Base-by-base conservation (phyloP, 2,329 filamentous ascomycete genomes). In the Dactylellina haptotyla region DNA sequence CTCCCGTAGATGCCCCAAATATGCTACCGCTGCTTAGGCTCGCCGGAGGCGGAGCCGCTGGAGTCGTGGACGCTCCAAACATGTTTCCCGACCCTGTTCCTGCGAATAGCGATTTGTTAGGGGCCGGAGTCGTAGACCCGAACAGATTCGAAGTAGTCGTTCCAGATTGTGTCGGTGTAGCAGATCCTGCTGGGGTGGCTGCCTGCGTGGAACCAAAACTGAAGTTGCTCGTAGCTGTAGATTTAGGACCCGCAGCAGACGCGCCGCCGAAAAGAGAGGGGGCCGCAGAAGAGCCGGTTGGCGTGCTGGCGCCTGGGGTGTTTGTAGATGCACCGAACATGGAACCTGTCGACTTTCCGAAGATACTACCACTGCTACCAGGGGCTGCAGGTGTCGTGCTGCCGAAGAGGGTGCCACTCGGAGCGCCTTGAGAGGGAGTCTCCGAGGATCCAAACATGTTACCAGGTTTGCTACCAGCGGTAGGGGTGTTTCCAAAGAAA, bases 1-100 rank as follows among this genome's bases (percentile, higher is more conserved):
- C 66, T 43, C 66, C 66, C 45, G 66, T 71, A 64, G 66, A 71
- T 32, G 58, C 58, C 18, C 57, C 66, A 20, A 71, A 71, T 10
- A 58, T 20, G 20, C 48, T 62, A 14, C 58, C 51, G 43, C 58
- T 28, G 37, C 58, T 34, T 28, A 71, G 25, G 39, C 34, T 71
- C 10, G 57, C 23, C n/a, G 66, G 66, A 8, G 66, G 66, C 2
- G 66, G 66, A 3, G 57, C 57, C 4, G 66, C 66, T 30, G 66
- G 66, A 18, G 66, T 71, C 6, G 66, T 71, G n/a, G 66, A 71
- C 26, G 41, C 30, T 20, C 46, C 48, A 23, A 71, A 71, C 41
- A 64, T 51, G 20, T 53, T 59, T 12, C 50, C 25, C n/a, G n/a
- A n/a, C n/a, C n/a, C n/a, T 32, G 53, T 6, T 8, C n/a, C 23